phyloP scores from a whole-genome alignment of 352 stramenopile genomes.

The Globisporangium barbulae region DNA sequence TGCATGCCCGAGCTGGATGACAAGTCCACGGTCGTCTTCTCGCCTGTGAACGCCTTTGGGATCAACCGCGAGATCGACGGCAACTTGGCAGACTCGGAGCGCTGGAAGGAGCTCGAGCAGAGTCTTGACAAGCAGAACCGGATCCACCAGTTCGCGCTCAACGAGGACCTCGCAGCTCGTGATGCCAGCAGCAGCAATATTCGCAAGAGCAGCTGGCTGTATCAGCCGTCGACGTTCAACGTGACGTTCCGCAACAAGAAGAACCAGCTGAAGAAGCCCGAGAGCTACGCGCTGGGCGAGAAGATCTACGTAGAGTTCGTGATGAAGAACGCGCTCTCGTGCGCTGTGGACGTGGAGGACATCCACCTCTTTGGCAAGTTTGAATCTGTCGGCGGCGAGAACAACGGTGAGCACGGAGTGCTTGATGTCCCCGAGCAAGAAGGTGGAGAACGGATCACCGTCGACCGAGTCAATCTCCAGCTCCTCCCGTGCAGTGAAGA shows the following conservation, averaged over 20 bases:
- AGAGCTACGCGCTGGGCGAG: constrained; percentile 69
- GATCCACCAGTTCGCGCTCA: constrained; percentile 54
- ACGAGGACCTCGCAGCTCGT: constrained; percentile 2
- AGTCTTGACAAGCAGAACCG: constrained; percentile 58
- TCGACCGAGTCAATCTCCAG: constrained; percentile 73
- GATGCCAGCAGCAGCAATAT: not conserved
- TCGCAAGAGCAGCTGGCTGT: constrained; percentile 39
- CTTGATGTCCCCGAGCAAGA: constrained; percentile 50
- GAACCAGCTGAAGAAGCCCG: constrained; percentile 30
- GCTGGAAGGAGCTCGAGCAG: constrained; percentile 58
- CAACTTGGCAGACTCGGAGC: constrained; percentile 45
- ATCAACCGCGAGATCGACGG: constrained; percentile 73
- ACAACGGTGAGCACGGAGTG: constrained; percentile 2
- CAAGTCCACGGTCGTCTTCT: constrained; percentile 77
- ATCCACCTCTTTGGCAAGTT: constrained; percentile 84
- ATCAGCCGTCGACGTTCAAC: constrained; percentile 45
- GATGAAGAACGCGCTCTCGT: constrained; percentile 85
- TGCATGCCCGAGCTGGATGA: constrained; percentile 84
- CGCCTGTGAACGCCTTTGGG: constrained; percentile 63
- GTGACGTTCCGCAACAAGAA: constrained; percentile 56
- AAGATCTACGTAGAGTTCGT: constrained; percentile 86
- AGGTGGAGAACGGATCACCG: constrained; percentile 36
- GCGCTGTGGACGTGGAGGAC: constrained; percentile 73
- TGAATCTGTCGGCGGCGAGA: constrained; percentile 24
- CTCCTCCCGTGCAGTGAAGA: constrained; percentile 75